Base-by-base conservation (phyloP, 208 protist species). In the Acanthamoeba quina region DNA sequence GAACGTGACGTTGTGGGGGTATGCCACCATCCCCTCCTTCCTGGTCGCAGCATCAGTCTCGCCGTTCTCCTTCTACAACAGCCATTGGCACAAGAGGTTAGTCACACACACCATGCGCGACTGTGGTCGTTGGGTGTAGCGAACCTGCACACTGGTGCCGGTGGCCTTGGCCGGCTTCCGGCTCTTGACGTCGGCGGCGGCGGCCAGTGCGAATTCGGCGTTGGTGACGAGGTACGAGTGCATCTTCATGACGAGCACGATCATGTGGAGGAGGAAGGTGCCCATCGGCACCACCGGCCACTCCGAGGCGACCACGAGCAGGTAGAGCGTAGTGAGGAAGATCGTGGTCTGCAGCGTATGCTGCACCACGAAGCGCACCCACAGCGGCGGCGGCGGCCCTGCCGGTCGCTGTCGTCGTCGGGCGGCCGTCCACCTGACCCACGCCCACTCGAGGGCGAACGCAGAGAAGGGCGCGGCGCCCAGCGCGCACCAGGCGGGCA, bases 1-100 rank as follows among this genome's bases (percentile, higher is more conserved):
- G 15, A 98, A 54, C 5, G 78, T 94, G 41, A 98, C 91, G 72
- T 95, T 97, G 70, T 95, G 58, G 58, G 91, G 96, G 90, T 95
- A 97, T 5, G 52, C 15, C 34, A 93, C 70, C 19, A 31, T 13
- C 34, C 31, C 70, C 9, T 76, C 60, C 52, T 56, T 56, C 15
- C 5, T 56, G 11, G 13, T 56, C 13, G 52, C 52, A 56, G 49
- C 49, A 17, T 17, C 15, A 17, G 13, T 17, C 13, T 10, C 52
- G 52, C 41, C 41, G 0, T 47, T 47, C 41, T 47, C 41, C 41
- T 47, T 47, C 41, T 47, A 47, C 41, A 47, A 47, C 41, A 1
- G 41, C 9, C 2, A 47, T 47, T 47, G 9, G 41, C 41, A 47
- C 41, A 47, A 47, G 37, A 3, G 41, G 41, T 47, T 47, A 10